A percentile compares a stretch with the other conserved stretches of the same genome.
These are phyloP conservation scores for Clitopilus passeckerianus DNA, from an alignment of 768 basidiomycete genomes.

Conservation along the genomic window DNA sequence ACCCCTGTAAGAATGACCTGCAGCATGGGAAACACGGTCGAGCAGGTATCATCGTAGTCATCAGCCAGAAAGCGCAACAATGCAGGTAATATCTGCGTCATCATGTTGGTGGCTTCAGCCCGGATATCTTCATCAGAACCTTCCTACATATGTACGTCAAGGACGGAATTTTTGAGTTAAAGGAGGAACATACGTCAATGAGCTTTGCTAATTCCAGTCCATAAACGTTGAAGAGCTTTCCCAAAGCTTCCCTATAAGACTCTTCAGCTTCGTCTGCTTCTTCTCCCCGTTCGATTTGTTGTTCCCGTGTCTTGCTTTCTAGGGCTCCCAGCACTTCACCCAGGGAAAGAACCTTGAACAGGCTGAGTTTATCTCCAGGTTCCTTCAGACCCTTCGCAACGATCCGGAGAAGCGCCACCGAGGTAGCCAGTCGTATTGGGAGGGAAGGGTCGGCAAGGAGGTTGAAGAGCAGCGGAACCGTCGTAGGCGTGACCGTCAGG, in stretches of 20 bases:
- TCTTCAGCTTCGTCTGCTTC: slow-evolving; percentile 85
- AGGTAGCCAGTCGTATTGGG: slow-evolving; percentile 79
- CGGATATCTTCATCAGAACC: slow-evolving; percentile 52
- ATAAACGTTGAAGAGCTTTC: slow-evolving; percentile 73
- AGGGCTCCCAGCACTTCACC: slow-evolving; percentile 78
- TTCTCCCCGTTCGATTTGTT: slow-evolving; percentile 61
- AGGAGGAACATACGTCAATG: slow-evolving; percentile 57
- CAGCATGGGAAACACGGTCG: slow-evolving; percentile 79
- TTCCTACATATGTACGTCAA: slow-evolving; percentile 38
- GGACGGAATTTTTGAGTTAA: not conserved
- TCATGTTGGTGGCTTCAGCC: slow-evolving; percentile 56
- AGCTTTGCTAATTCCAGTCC: slow-evolving; percentile 84
- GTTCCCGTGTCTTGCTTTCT: slow-evolving; percentile 66
- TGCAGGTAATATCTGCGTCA: slow-evolving; percentile 70
- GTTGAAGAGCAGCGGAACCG: slow-evolving; percentile 79
- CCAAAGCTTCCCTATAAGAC: slow-evolving; percentile 85
- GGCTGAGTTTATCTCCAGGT: slow-evolving; percentile 80
- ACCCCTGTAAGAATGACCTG: slow-evolving; percentile 71
- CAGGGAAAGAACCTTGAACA: slow-evolving; percentile 85
- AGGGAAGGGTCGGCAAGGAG: slow-evolving; percentile 76
- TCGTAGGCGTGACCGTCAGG: slow-evolving; percentile 86
- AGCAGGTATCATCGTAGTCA: slow-evolving; percentile 83
- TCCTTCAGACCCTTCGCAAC: slow-evolving; percentile 94
- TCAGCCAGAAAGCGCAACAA: slow-evolving; percentile 89
- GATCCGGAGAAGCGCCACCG: slow-evolving; percentile 74